Percentiles rank a stretch among this genome's conserved stretches.
Evolutionary conservation across 2,329 filamentous ascomycete genomes (phyloP).

Genomic region (Grosmannia clavigera): DNA sequence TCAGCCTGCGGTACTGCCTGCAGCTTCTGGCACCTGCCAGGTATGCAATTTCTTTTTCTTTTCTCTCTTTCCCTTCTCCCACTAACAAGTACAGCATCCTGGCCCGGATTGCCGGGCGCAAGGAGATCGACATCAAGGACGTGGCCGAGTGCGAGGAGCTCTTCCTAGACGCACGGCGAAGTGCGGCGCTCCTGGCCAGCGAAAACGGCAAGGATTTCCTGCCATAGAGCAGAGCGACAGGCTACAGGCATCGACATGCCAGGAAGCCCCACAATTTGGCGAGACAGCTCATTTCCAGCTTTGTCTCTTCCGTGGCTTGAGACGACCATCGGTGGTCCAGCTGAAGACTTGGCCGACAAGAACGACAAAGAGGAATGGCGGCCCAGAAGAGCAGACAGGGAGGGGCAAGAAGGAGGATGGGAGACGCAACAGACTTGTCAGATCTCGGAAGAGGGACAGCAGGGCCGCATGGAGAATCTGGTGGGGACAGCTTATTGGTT

Average conservation of each 20-base stretch:
- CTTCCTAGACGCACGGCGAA: slow-evolving; percentile 71
- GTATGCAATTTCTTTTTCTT: slow-evolving; percentile 25
- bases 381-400: too few species aligned
- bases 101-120: slow-evolving; percentile 68
- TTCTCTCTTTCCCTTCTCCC: not conserved
- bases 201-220: slow-evolving; percentile 55
- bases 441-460: not conserved
- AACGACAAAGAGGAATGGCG: too few species aligned
- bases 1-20: slow-evolving; percentile 84
- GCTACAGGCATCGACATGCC: not conserved
- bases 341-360: too few species aligned
- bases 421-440: too few species aligned
- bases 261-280: not conserved
- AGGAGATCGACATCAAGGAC: slow-evolving; percentile 65
- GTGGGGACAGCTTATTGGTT: not conserved
- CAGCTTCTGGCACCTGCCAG: slow-evolving; percentile 81
- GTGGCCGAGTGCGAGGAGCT: slow-evolving; percentile 72
- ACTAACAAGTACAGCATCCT: slow-evolving; percentile 49
- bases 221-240: slow-evolving; percentile 27
- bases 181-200: slow-evolving; percentile 54
- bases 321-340: too few species aligned
- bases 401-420: too few species aligned
- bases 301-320: too few species aligned
- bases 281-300: too few species aligned
- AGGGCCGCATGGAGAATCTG: not conserved